Percentiles rank a stretch among this genome's conserved stretches.
Evolutionary conservation across 75 land plant genomes (phyloP).

Genomic region (Picea sitchensis): DNA sequence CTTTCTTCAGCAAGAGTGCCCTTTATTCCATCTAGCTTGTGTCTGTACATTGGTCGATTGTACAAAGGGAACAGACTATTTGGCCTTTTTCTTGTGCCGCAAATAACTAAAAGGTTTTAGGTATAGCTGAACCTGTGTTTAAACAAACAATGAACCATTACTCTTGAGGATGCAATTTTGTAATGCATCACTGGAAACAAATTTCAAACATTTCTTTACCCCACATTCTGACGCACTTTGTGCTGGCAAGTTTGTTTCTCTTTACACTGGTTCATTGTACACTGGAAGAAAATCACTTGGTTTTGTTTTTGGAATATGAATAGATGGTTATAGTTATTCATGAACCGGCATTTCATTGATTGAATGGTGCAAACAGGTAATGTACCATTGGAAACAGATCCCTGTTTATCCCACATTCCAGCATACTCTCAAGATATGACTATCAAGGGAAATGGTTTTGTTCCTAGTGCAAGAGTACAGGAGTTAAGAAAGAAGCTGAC

Average conservation of each 20-base stretch:
- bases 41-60: not conserved
- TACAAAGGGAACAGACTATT: not conserved
- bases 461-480: constrained; percentile 57
- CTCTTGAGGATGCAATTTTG: too few species aligned
- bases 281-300: not conserved
- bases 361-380: constrained; percentile 4
- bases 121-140: not conserved
- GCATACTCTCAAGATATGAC: constrained; percentile 4
- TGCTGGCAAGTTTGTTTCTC: not conserved
- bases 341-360: not conserved
- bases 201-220: not conserved
- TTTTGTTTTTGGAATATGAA: not conserved
- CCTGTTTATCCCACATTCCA: not conserved
- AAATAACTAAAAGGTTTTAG: not conserved
- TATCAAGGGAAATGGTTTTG: constrained; percentile 38
- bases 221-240: not conserved
- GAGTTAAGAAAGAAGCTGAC: constrained; percentile 53
- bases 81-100: not conserved
- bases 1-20: too few species aligned
- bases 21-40: not conserved
- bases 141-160: too few species aligned
- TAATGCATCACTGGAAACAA: not conserved
- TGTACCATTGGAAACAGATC: constrained; percentile 6
- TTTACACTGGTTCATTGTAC: not conserved
- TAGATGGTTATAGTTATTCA: not conserved